Conservation (phyloP, 495 filamentous ascomycete genomes). For the Penicillium dipodomyicola region DNA sequence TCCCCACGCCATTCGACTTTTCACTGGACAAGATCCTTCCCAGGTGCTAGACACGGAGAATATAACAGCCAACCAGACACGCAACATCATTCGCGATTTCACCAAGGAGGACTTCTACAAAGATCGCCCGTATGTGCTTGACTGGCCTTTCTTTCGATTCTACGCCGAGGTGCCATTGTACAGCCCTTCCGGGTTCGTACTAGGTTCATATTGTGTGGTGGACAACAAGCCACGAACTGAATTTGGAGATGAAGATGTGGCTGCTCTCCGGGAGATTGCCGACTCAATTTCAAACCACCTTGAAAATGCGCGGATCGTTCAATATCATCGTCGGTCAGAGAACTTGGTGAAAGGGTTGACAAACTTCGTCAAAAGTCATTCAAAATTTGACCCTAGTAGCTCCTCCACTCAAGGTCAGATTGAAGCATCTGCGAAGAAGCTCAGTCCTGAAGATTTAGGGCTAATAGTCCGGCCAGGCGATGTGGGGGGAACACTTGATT, state of each 20-base stretch:
- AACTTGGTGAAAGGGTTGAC: slow-evolving; percentile 25
- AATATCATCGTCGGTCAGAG: slow-evolving; percentile 15
- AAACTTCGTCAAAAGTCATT: slow-evolving; percentile 17
- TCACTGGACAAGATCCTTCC: slow-evolving; percentile 16
- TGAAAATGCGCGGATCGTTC: slow-evolving; percentile 21
- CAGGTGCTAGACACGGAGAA: slow-evolving; percentile 17
- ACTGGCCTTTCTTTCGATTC: slow-evolving; percentile 46
- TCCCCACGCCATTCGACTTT: slow-evolving; percentile 36
- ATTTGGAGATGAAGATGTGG: slow-evolving; percentile 22
- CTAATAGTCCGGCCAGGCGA: neutral
- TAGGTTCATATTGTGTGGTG: slow-evolving; percentile 60
- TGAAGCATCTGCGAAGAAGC: neutral
- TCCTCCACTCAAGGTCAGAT: slow-evolving; percentile 4
- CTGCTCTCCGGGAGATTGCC: slow-evolving; percentile 26
- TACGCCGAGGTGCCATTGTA: slow-evolving; percentile 63
- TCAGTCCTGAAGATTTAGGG: neutral
- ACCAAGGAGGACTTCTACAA: slow-evolving; percentile 41
- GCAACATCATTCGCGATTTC: slow-evolving; percentile 49
- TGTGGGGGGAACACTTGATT: neutral
- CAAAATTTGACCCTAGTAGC: slow-evolving; percentile 5
- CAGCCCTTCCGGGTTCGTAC: slow-evolving; percentile 52
- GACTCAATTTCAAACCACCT: slow-evolving; percentile 24
- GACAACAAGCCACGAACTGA: slow-evolving; percentile 47
- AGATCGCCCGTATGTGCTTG: slow-evolving; percentile 34
- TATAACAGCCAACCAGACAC: slow-evolving; percentile 21